Percentiles rank a stretch among this genome's conserved stretches.
Evolutionary conservation across 2,329 filamentous ascomycete genomes (phyloP).

Genomic region (Talaromyces sp.): DNA sequence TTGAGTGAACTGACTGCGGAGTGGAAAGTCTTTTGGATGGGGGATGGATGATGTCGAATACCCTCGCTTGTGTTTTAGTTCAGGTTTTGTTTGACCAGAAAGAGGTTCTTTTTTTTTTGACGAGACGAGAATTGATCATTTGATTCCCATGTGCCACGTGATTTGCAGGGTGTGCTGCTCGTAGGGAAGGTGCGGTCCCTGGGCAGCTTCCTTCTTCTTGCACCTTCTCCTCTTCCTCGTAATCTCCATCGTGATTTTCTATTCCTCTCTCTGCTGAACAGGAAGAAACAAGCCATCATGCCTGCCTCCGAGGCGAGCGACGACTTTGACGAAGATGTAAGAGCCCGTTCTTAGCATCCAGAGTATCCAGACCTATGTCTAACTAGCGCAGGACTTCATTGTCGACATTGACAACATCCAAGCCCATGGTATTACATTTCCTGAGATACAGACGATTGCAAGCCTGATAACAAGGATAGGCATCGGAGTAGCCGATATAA

Average conservation of each 20-base stretch:
- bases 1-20: slow-evolving; percentile 1
- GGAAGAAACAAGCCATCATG: slow-evolving; percentile 29
- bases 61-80: not conserved
- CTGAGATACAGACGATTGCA: not conserved
- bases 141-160: not conserved
- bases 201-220: not conserved
- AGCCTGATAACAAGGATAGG: slow-evolving; percentile 31
- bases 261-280: not conserved
- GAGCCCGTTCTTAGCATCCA: not conserved
- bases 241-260: not conserved
- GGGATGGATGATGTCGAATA: not conserved
- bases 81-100: not conserved
- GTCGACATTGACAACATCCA: slow-evolving; percentile 64
- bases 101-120: no score
- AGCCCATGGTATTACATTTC: slow-evolving; percentile 48
- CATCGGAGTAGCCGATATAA: slow-evolving; percentile 60
- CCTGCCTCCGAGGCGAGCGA: slow-evolving; percentile 50
- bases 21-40: slow-evolving; percentile 5
- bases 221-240: not conserved
- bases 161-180: not conserved
- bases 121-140: not conserved
- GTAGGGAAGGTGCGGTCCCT: not conserved
- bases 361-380: not conserved
- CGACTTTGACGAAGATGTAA: slow-evolving; percentile 49
- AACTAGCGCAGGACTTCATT: slow-evolving; percentile 48